phyloP scores from a whole-genome alignment of 305 asterid species.

The Fraxinus xanthoxyloides region DNA sequence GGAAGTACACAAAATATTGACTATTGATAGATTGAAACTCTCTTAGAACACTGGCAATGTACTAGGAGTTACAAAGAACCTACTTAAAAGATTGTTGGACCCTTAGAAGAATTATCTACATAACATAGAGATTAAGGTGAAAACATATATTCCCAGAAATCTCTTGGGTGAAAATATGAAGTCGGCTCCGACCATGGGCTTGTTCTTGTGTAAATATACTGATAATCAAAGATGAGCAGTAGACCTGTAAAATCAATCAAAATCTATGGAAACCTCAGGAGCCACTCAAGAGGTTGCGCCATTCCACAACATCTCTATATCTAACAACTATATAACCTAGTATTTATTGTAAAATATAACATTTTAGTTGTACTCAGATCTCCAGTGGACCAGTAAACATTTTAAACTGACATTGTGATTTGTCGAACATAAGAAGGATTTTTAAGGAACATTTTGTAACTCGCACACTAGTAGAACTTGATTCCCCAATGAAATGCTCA shows the following conservation, averaged over 20 bases:
- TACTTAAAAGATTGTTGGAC: neutral
- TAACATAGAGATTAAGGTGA: conserved; percentile 14
- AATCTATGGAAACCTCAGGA: conserved; percentile 5
- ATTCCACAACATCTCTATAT: conserved; percentile 10
- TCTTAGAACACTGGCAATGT: neutral
- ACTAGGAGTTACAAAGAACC: conserved; percentile 1
- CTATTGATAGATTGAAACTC: neutral
- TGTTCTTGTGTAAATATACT: conserved; percentile 8
- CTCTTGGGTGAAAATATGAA: conserved; percentile 12
- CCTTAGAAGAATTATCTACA: neutral
- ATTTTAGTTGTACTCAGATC: conserved; percentile 1
- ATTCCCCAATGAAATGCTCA: conserved; percentile 1
- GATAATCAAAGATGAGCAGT: neutral
- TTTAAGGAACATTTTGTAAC: neutral
- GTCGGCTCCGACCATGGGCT: conserved; percentile 7
- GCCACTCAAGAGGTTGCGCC: neutral
- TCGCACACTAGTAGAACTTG: neutral
- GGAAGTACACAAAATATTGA: neutral
- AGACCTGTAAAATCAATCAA: neutral
- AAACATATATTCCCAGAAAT: conserved; percentile 2
- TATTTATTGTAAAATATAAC: neutral
- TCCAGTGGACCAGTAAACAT: conserved; percentile 9
- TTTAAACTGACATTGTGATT: conserved; percentile 4
- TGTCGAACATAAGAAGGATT: neutral
- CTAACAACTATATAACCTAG: neutral